Conservation (phyloP, 139 green algal species). For the Zygnema cylindricum region DNA sequence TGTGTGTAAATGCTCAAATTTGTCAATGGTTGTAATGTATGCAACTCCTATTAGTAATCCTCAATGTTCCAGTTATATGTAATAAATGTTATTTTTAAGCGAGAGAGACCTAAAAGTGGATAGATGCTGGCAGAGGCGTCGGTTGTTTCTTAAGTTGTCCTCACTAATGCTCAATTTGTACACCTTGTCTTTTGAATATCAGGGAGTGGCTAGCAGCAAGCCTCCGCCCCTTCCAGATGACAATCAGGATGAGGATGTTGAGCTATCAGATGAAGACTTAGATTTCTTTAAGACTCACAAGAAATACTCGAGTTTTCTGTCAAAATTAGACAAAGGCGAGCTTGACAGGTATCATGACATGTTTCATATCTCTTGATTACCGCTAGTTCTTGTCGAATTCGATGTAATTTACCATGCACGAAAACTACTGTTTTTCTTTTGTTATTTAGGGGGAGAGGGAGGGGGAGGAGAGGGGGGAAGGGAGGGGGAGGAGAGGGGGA, state of each 20-base stretch:
- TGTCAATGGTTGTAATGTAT: no score
- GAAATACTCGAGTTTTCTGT: conserved; percentile 42
- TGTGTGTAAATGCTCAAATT: no score
- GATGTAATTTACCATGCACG: not conserved
- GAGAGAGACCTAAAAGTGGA: no score
- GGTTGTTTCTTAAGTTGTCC: no score
- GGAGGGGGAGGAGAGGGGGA: conserved; percentile 6
- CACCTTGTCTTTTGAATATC: no score
- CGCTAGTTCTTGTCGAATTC: not conserved
- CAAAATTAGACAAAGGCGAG: conserved; percentile 28
- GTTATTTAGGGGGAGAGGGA: not conserved
- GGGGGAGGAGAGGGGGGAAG: conserved; percentile 28
- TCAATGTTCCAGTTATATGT: no score
- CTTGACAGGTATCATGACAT: conserved; percentile 6
- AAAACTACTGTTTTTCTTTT: not conserved
- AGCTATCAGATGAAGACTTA: conserved; percentile 51
- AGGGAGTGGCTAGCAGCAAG: not conserved
- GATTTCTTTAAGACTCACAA: conserved; percentile 25
- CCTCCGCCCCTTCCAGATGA: conserved; percentile 7
- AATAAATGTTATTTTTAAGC: no score
- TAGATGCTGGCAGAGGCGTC: no score
- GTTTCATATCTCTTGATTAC: not conserved
- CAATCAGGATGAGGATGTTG: conserved; percentile 43
- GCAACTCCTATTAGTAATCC: no score
- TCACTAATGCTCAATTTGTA: no score